These are phyloP conservation scores for Vicia faba DNA, from an alignment of 306 rosid species.

Conservation along the genomic window DNA sequence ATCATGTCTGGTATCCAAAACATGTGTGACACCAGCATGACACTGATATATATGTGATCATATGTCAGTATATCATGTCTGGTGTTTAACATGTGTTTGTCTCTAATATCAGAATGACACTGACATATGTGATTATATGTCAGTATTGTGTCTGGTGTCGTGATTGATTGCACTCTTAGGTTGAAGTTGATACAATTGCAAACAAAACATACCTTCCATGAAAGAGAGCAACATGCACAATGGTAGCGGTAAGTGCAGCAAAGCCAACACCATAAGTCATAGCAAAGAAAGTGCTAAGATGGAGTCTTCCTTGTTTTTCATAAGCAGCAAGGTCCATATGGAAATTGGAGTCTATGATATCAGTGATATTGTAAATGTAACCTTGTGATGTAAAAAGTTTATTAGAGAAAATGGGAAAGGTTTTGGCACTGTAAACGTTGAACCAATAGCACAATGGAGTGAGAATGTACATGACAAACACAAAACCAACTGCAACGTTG, in stretches of 20 bases:
- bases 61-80: no score
- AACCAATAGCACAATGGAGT: slow-evolving; percentile 78
- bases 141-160: no score
- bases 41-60: no score
- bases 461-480: slow-evolving; percentile 67
- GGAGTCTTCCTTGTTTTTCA: slow-evolving; percentile 58
- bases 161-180: no score
- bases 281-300: slow-evolving; percentile 69
- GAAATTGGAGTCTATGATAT: slow-evolving; percentile 70
- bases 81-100: no score
- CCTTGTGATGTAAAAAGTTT: slow-evolving; percentile 59
- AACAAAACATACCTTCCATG: slow-evolving; percentile 66
- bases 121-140: no score
- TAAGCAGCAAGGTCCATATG: slow-evolving; percentile 66
- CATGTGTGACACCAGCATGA: no score
- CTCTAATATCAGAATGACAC: no score
- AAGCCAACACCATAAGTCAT: slow-evolving; percentile 84
- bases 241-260: slow-evolving; percentile 82
- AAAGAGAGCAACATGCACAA: slow-evolving; percentile 83
- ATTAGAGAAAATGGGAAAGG: slow-evolving; percentile 73
- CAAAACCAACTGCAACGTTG: slow-evolving; percentile 76
- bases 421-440: slow-evolving; percentile 62
- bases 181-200: no score
- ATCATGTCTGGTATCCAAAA: no score
- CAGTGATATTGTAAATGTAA: slow-evolving; percentile 55